A percentile compares a stretch with the other conserved stretches of the same genome.
Conservation (phyloP, 2,329 filamentous ascomycete species). For the Ophiostoma ulmi region DNA sequence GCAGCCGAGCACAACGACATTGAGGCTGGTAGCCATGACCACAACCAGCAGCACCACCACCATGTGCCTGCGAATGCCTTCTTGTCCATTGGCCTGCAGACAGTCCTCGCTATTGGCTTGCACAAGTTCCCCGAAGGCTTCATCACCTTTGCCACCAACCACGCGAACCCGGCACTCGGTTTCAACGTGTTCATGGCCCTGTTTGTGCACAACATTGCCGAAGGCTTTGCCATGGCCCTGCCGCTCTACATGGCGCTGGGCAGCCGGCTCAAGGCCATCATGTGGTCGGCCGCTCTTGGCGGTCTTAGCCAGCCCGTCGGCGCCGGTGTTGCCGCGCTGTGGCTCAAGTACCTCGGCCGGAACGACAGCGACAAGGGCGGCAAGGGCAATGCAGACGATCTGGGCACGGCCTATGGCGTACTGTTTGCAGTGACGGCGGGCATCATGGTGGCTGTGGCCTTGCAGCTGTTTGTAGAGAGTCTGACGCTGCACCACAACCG, state of each 20-base stretch:
- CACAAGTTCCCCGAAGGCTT: conserved; percentile 89
- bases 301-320: conserved; percentile 84
- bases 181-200: conserved; percentile 91
- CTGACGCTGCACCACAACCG: conserved; percentile 75
- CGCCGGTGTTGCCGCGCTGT: conserved; percentile 74
- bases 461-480: conserved; percentile 85
- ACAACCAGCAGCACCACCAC: conserved; percentile 64
- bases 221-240: conserved; percentile 90
- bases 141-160: conserved; percentile 94
- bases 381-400: conserved; percentile 35
- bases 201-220: conserved; percentile 96
- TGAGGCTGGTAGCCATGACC: background rate
- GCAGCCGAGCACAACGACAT: background rate
- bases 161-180: conserved; percentile 83
- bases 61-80: conserved; percentile 94
- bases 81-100: conserved; percentile 90
- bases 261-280: conserved; percentile 73
- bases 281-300: conserved; percentile 77
- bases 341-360: conserved; percentile 67
- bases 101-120: conserved; percentile 86
- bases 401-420: conserved; percentile 62
- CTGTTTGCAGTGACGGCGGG: conserved; percentile 88
- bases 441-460: conserved; percentile 89
- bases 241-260: conserved; percentile 87
- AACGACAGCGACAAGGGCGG: conserved; percentile 45